A percentile compares a stretch with the other conserved stretches of the same genome.
phyloP scores from a whole-genome alignment of 768 basidiomycete species.

The Dictyophora rubrovolvata region DNA sequence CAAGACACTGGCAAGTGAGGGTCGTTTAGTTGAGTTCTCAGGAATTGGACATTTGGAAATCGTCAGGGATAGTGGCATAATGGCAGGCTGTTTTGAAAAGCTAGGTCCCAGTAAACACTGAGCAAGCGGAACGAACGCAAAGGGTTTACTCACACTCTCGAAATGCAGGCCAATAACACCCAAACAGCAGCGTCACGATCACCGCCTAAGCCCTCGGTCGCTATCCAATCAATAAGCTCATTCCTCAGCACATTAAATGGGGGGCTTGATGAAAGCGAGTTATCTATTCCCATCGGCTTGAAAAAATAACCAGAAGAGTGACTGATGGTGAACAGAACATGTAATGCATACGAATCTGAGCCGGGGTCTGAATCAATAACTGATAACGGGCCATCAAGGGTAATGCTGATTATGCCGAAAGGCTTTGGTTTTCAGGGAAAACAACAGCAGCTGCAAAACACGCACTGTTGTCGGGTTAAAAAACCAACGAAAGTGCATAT shows the following conservation, averaged over 20 bases:
- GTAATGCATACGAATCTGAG: not conserved
- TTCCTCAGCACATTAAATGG: constrained; percentile 25
- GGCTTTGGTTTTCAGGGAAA: not conserved
- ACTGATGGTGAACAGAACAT: not conserved
- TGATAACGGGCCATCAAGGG: not conserved
- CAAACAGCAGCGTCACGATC: constrained; percentile 66
- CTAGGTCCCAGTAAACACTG: constrained; percentile 26
- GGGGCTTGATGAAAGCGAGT: not conserved
- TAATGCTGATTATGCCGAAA: not conserved
- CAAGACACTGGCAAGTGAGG: constrained; percentile 45
- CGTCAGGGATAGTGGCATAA: constrained; percentile 58
- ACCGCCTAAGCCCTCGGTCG: constrained; percentile 55
- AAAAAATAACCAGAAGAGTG: constrained; percentile 15
- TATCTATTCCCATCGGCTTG: not conserved
- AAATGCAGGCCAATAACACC: constrained; percentile 50
- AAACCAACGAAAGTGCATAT: constrained; percentile 65
- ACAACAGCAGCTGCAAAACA: constrained; percentile 9
- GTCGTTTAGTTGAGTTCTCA: constrained; percentile 24
- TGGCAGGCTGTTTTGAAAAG: constrained; percentile 53
- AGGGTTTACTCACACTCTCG: constrained; percentile 46
- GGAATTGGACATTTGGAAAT: constrained; percentile 48
- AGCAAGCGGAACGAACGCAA: not conserved
- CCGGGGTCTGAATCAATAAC: not conserved
- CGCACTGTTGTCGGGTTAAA: constrained; percentile 54
- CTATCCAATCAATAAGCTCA: constrained; percentile 64